Evolutionary conservation across 257 asterid species (phyloP).

Genomic region (Avicennia marina): DNA sequence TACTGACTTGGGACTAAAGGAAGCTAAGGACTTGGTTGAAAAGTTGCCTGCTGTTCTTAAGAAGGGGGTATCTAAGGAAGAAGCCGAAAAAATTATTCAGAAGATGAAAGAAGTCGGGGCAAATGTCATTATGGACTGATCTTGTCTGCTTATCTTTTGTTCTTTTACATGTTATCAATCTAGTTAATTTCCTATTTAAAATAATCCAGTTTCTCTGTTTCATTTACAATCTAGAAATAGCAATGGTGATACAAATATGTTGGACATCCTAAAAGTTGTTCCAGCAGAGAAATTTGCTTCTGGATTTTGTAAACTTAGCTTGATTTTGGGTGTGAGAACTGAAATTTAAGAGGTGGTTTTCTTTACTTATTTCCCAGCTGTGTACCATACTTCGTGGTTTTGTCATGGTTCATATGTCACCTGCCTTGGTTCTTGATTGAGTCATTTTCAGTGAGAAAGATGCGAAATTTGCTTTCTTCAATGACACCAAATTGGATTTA

Average conservation of each 20-base stretch:
- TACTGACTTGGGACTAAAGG: slow-evolving; percentile 38
- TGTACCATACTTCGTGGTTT: background rate
- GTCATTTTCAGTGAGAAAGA: too few relatives aligned
- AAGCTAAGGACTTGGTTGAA: slow-evolving; percentile 48
- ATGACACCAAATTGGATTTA: too few relatives aligned
- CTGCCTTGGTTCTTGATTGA: slow-evolving; percentile 10
- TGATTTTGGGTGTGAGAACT: too few relatives aligned
- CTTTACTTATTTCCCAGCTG: background rate
- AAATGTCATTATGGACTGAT: slow-evolving; percentile 38
- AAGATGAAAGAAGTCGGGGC: slow-evolving; percentile 50
- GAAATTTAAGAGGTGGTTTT: too few relatives aligned
- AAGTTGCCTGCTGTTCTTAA: slow-evolving; percentile 35
- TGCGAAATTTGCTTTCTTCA: too few relatives aligned
- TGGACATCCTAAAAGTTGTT: slow-evolving; percentile 5
- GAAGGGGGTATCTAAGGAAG: slow-evolving; percentile 41
- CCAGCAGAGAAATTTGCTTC: slow-evolving; percentile 9
- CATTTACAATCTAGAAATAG: too few relatives aligned
- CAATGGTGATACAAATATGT: too few relatives aligned
- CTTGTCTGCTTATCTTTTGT: background rate
- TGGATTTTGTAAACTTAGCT: too few relatives aligned
- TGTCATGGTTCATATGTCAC: background rate
- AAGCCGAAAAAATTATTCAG: slow-evolving; percentile 40
- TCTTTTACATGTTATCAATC: too few relatives aligned
- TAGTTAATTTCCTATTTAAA: too few relatives aligned
- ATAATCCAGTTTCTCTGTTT: too few relatives aligned